phyloP scores from a whole-genome alignment of 129 eudicot genomes.

The Pittosporum tobira region DNA sequence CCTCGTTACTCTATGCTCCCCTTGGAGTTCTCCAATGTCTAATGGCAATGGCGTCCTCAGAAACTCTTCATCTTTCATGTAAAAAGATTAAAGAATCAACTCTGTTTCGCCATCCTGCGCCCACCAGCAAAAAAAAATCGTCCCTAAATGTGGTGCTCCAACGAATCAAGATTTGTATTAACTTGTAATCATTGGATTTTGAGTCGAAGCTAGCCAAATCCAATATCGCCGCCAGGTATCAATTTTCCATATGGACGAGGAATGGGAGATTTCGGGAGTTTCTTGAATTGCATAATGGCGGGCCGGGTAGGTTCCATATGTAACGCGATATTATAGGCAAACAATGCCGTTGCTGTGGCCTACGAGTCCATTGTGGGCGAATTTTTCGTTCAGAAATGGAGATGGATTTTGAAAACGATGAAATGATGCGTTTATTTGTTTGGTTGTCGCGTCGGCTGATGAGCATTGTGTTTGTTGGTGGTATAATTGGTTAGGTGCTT shows the following conservation, averaged over 20 bases:
- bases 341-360: slow-evolving; percentile 43
- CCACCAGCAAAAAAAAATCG: slow-evolving; percentile 33
- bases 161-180: slow-evolving; percentile 28
- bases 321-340: slow-evolving; percentile 28
- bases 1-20: slow-evolving; percentile 16
- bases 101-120: slow-evolving; percentile 20
- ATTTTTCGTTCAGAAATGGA: slow-evolving; percentile 8
- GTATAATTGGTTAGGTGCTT: slow-evolving; percentile 15
- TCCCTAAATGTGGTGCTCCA: slow-evolving; percentile 23
- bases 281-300: slow-evolving; percentile 17
- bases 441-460: slow-evolving; percentile 19
- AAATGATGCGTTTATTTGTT: slow-evolving; percentile 25
- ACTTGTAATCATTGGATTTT: slow-evolving; percentile 18
- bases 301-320: no score
- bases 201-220: slow-evolving; percentile 35
- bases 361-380: slow-evolving; percentile 23
- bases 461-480: slow-evolving; percentile 12
- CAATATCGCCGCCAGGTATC: slow-evolving; percentile 26
- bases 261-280: slow-evolving; percentile 16
- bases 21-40: slow-evolving; percentile 12
- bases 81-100: slow-evolving; percentile 38
- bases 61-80: slow-evolving; percentile 27
- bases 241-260: slow-evolving; percentile 14
- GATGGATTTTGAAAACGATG: slow-evolving; percentile 15
- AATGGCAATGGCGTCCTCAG: slow-evolving; percentile 27